Conservation (phyloP, 306 rosid genomes). For the Castanea mollissima region DNA sequence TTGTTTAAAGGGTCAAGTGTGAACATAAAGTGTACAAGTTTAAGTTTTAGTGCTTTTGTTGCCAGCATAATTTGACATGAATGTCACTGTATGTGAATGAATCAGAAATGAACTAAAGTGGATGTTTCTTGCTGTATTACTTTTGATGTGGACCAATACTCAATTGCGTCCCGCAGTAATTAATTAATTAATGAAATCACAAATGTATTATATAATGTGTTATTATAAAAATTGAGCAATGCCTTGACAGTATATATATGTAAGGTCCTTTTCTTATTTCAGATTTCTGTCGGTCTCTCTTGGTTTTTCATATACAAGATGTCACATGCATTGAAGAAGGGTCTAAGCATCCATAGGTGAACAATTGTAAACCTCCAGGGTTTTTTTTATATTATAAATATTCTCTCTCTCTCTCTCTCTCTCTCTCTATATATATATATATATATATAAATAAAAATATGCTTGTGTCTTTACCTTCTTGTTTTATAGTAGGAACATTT, state of each 20-base stretch:
- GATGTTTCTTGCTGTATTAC: not conserved
- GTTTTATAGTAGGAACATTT: slow-evolving; percentile 33
- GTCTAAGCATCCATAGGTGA: not conserved
- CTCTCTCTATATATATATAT: not conserved
- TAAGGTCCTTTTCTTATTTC: not conserved
- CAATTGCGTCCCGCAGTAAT: slow-evolving; percentile 3
- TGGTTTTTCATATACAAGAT: slow-evolving; percentile 13
- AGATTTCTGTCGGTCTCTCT: not conserved
- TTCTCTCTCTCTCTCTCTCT: slow-evolving; percentile 22
- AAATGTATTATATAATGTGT: slow-evolving; percentile 15
- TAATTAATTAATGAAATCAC: slow-evolving; percentile 7
- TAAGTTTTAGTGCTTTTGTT: not conserved
- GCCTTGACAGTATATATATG: not conserved
- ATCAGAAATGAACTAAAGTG: not conserved
- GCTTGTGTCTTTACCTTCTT: slow-evolving; percentile 42
- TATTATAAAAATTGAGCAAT: slow-evolving; percentile 22
- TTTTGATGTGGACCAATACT: not conserved
- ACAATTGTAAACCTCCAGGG: slow-evolving; percentile 13
- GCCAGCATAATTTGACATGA: not conserved
- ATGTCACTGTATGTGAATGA: not conserved
- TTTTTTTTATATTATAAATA: slow-evolving; percentile 31
- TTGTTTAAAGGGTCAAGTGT: not conserved
- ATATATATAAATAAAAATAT: too few relatives aligned
- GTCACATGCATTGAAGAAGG: slow-evolving; percentile 28
- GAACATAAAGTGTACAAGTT: not conserved